These are phyloP conservation scores for Fusarium foetens DNA, from an alignment of 2,329 filamentous ascomycete species.

Conservation along the genomic window DNA sequence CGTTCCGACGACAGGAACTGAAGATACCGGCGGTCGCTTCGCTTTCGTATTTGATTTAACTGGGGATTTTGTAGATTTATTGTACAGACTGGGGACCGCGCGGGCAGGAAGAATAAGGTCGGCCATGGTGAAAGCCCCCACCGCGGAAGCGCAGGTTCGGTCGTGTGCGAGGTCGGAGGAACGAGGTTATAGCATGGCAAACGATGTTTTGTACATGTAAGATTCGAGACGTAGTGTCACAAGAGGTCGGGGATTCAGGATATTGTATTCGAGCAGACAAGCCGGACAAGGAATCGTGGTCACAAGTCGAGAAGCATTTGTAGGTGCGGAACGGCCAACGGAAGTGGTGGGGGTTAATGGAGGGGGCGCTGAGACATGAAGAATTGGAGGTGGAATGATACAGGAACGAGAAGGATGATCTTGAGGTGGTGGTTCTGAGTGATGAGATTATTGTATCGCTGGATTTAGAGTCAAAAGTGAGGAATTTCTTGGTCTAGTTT, in stretches of 20 bases:
- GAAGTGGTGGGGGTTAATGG: conserved; percentile 30
- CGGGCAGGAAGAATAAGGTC: conserved; percentile 44
- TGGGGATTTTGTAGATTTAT: conserved; percentile 23
- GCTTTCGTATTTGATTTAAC: conserved; percentile 41
- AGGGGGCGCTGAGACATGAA: conserved; percentile 24
- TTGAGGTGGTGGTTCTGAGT: neutral
- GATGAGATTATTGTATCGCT: conserved; percentile 19
- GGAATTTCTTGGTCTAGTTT: conserved; percentile 24
- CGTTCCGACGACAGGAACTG: conserved; percentile 38
- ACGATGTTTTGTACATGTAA: neutral
- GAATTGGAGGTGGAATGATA: neutral
- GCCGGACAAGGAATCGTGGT: conserved; percentile 21
- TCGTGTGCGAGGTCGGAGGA: conserved; percentile 8
- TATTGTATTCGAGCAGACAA: conserved; percentile 12
- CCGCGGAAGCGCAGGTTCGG: conserved; percentile 16
- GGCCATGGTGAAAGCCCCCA: conserved; percentile 38
- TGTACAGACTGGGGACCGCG: conserved; percentile 36
- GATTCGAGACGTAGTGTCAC: neutral
- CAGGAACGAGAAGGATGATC: neutral
- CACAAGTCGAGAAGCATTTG: conserved; percentile 22
- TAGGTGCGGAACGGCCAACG: conserved; percentile 24
- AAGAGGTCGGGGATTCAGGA: neutral
- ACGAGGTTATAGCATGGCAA: conserved; percentile 31
- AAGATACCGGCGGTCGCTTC: conserved; percentile 30
- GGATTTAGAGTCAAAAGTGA: neutral